phyloP scores from a whole-genome alignment of 495 filamentous ascomycete species.

The Tuber magnatum region DNA sequence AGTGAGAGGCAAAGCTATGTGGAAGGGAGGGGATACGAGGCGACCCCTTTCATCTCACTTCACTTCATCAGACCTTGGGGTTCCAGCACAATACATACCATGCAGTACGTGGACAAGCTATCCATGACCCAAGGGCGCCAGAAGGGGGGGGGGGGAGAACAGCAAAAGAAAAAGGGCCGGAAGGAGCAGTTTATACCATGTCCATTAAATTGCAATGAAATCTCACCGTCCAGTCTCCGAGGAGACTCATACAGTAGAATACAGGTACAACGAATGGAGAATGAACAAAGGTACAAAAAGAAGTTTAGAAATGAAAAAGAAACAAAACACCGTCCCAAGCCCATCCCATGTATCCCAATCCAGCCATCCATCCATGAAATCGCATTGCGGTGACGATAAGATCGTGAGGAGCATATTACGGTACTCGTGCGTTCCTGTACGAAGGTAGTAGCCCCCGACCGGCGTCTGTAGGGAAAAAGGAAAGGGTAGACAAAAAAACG shows the following conservation, averaged over 20 bases:
- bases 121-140: neutral
- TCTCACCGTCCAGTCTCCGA: neutral
- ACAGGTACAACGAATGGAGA: neutral
- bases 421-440: neutral
- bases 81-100: neutral
- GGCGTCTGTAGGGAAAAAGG: neutral
- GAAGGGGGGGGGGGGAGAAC: neutral
- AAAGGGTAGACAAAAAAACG: neutral
- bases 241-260: neutral
- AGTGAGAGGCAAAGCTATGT: neutral
- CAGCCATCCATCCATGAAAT: neutral
- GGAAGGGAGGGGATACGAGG: neutral
- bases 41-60: neutral
- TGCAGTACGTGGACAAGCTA: neutral
- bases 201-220: neutral
- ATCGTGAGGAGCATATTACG: neutral
- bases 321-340: neutral
- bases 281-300: neutral
- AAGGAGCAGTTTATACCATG: neutral
- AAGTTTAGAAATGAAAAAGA: neutral
- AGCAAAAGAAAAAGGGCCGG: neutral
- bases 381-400: neutral
- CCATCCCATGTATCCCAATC: neutral
- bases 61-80: neutral
- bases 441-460: neutral